Conservation (phyloP, 1,284 basidiomycete species). For the Stygiomarasmius scandens region DNA sequence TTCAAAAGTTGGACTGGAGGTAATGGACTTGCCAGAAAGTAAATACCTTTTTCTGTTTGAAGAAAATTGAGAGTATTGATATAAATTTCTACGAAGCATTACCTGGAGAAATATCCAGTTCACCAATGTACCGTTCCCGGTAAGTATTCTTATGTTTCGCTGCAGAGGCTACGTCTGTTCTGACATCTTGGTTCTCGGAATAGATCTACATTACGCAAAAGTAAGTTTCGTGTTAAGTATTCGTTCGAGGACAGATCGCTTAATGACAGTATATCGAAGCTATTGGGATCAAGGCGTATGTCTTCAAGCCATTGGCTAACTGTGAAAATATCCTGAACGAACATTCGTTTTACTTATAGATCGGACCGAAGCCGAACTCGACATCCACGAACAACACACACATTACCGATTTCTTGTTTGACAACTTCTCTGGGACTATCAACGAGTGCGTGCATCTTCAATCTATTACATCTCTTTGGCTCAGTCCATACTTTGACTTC, state of each 20-base stretch:
- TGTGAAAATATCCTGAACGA: not conserved
- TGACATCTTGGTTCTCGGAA: too few species aligned
- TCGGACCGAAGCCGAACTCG: conserved; percentile 47
- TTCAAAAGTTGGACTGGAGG: conserved; percentile 73
- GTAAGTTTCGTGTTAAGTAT: too few species aligned
- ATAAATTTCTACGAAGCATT: conserved; percentile 35
- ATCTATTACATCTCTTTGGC: too few species aligned
- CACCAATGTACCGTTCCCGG: conserved; percentile 56
- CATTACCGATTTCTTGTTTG: conserved; percentile 56
- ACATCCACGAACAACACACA: conserved; percentile 54
- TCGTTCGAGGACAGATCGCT: too few species aligned
- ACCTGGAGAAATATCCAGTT: conserved; percentile 63
- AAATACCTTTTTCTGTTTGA: conserved; percentile 18
- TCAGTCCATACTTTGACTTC: too few species aligned
- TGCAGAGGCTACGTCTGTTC: too few species aligned
- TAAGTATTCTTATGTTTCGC: too few species aligned
- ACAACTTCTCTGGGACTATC: conserved; percentile 54
- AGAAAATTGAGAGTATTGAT: not conserved
- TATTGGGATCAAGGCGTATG: conserved; percentile 63
- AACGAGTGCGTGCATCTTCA: conserved; percentile 57
- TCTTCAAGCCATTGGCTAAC: not conserved
- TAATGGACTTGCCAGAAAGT: conserved; percentile 61
- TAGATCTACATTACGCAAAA: conserved; percentile 68
- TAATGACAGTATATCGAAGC: conserved; percentile 32
- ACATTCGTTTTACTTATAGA: conserved; percentile 23